These are phyloP conservation scores for Chrysanthemum makinoi DNA, from an alignment of 129 eudicot genomes.

Conservation along the genomic window DNA sequence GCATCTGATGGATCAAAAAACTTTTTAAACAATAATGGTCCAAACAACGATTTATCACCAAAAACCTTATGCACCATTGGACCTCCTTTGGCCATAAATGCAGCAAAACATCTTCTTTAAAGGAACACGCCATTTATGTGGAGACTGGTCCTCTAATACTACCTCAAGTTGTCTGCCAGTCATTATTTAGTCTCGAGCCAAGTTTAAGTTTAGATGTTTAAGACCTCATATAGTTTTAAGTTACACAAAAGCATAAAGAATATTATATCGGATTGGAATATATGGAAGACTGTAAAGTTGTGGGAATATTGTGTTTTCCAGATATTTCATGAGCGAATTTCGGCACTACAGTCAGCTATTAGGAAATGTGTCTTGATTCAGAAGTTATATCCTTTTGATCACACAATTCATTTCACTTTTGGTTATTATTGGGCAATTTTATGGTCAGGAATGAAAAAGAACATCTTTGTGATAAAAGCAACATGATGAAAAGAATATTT, in stretches of 20 bases:
- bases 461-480: too few relatives aligned
- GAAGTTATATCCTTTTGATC: neutral
- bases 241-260: conserved; percentile 31
- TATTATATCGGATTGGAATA: conserved; percentile 39
- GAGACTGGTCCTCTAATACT: conserved; percentile 45
- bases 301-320: conserved; percentile 33
- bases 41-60: conserved; percentile 64
- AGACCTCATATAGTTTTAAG: conserved; percentile 31
- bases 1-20: conserved; percentile 95
- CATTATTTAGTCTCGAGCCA: conserved; percentile 32
- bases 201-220: conserved; percentile 11
- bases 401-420: too few relatives aligned
- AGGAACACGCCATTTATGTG: conserved; percentile 65
- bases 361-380: conserved; percentile 15
- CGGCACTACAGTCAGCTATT: neutral
- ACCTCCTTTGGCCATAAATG: conserved; percentile 45
- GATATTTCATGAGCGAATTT: conserved; percentile 30
- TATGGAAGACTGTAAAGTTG: conserved; percentile 39
- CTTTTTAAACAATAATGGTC: conserved; percentile 76
- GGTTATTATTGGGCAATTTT: too few relatives aligned
- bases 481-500: too few relatives aligned
- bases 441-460: too few relatives aligned
- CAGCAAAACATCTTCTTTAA: conserved; percentile 52
- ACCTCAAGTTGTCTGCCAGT: conserved; percentile 50
- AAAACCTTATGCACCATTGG: conserved; percentile 38